phyloP scores from a whole-genome alignment of 768 basidiomycete species.

The Gloeopeniophorella convolvens region DNA sequence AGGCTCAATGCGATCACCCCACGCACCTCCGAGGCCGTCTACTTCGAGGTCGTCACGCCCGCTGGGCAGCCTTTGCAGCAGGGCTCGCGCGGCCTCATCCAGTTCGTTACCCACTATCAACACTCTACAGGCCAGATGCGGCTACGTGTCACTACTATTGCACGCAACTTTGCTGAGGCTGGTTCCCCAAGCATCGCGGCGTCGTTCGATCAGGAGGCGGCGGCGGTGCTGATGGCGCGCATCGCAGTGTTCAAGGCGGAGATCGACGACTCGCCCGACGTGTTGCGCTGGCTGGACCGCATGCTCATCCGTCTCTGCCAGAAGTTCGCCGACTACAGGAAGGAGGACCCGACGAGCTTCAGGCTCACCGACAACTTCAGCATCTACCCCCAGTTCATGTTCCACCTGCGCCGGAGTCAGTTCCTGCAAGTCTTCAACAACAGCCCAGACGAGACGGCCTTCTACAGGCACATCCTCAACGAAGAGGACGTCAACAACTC shows the following conservation, averaged over 20 bases:
- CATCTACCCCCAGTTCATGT: constrained; percentile 99
- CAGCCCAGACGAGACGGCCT: constrained; percentile 98
- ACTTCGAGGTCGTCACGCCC: constrained; percentile 98
- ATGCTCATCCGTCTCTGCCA: constrained; percentile 99
- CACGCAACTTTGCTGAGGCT: constrained; percentile 95
- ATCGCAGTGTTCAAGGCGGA: constrained; percentile 99
- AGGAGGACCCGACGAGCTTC: constrained; percentile 95
- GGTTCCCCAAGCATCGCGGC: constrained; percentile 91
- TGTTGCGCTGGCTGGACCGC: constrained; percentile 93
- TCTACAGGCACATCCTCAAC: constrained; percentile 95
- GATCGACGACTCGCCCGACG: constrained; percentile 96
- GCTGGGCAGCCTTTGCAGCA: constrained; percentile 89
- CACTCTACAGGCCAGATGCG: constrained; percentile 94
- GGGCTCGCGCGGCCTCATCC: constrained; percentile 89
- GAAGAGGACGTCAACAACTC: constrained; percentile 99
- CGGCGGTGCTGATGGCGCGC: constrained; percentile 96
- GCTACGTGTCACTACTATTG: constrained; percentile 95
- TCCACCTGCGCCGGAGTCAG: constrained; percentile 94
- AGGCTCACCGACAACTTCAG: constrained; percentile 91
- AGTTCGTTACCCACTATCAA: constrained; percentile 98
- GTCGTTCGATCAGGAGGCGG: constrained; percentile 96
- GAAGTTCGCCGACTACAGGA: constrained; percentile 98
- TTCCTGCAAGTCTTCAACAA: constrained; percentile 99
- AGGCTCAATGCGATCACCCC: constrained; percentile 90
- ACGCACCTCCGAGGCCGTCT: constrained; percentile 82